A percentile compares a stretch with the other conserved stretches of the same genome.
These are phyloP conservation scores for Apophysomyces sp. DNA, from an alignment of 371 early-diverging fungal genomes.

Conservation along the genomic window DNA sequence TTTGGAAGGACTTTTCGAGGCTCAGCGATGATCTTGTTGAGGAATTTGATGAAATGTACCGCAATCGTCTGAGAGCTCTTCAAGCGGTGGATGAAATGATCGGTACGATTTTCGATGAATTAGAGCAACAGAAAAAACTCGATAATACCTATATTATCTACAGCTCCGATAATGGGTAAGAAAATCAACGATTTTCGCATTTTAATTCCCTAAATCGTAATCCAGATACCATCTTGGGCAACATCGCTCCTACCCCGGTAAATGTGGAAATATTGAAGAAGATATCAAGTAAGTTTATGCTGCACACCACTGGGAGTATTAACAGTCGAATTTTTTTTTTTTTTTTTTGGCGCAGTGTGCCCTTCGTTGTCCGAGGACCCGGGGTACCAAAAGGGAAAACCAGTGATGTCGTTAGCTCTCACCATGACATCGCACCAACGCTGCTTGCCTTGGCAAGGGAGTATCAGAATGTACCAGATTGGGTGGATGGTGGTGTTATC, in stretches of 20 bases:
- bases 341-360: slow-evolving; percentile 50
- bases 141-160: slow-evolving; percentile 69
- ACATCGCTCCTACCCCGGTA: slow-evolving; percentile 62
- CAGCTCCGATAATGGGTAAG: slow-evolving; percentile 63
- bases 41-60: slow-evolving; percentile 51
- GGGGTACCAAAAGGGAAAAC: slow-evolving; percentile 50
- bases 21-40: slow-evolving; percentile 40
- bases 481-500: slow-evolving; percentile 56
- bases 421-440: slow-evolving; percentile 63
- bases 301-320: no score
- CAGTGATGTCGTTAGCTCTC: slow-evolving; percentile 50
- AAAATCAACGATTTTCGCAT: neutral
- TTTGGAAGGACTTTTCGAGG: slow-evolving; percentile 46
- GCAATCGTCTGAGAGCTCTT: slow-evolving; percentile 58
- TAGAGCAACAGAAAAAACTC: slow-evolving; percentile 52
- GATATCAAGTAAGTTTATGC: slow-evolving; percentile 54
- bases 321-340: no score
- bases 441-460: slow-evolving; percentile 55
- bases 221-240: slow-evolving; percentile 61
- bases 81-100: slow-evolving; percentile 69
- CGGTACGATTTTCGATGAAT: slow-evolving; percentile 50
- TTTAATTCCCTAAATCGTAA: neutral
- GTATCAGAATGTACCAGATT: slow-evolving; percentile 33
- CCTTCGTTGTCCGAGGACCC: slow-evolving; percentile 65
- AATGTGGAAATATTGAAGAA: slow-evolving; percentile 59